phyloP scores from a whole-genome alignment of 495 filamentous ascomycete species.

The Hypoxylon intermedium region DNA sequence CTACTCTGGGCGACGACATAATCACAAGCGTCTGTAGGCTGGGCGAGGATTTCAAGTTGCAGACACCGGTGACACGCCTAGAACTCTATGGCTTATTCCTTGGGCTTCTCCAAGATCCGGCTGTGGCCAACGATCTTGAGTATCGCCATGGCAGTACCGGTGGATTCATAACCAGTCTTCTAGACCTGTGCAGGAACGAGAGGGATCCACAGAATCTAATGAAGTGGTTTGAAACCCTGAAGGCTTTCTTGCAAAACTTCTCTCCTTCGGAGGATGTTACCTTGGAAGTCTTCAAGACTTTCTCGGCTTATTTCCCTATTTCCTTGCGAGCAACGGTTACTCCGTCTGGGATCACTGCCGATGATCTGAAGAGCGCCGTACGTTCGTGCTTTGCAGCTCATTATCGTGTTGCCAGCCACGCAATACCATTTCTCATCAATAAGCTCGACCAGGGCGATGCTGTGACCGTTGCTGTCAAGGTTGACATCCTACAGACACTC shows the following conservation, averaged over 20 bases:
- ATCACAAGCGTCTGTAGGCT: slow-evolving; percentile 51
- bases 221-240: slow-evolving; percentile 55
- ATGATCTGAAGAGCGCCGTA: slow-evolving; percentile 55
- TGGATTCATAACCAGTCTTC: slow-evolving; percentile 49
- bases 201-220: slow-evolving; percentile 58
- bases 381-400: slow-evolving; percentile 57
- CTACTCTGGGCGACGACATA: slow-evolving; percentile 50
- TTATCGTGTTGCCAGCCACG: slow-evolving; percentile 44
- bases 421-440: slow-evolving; percentile 55
- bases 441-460: slow-evolving; percentile 60
- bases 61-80: slow-evolving; percentile 52
- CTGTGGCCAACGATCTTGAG: slow-evolving; percentile 50
- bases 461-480: slow-evolving; percentile 58
- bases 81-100: slow-evolving; percentile 57
- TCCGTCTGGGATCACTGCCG: slow-evolving; percentile 54
- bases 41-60: slow-evolving; percentile 57
- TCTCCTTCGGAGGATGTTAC: slow-evolving; percentile 50
- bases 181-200: slow-evolving; percentile 55
- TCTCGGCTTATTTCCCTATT: slow-evolving; percentile 62
- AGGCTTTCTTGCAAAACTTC: slow-evolving; percentile 48
- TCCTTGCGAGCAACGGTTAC: slow-evolving; percentile 52
- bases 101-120: slow-evolving; percentile 44
- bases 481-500: slow-evolving; percentile 59
- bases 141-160: slow-evolving; percentile 47
- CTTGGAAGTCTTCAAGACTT: slow-evolving; percentile 54